A percentile compares a stretch with the other conserved stretches of the same genome.
phyloP scores from a whole-genome alignment of 1,139 yeast genomes.

The Blastobotrys ciferrii region DNA sequence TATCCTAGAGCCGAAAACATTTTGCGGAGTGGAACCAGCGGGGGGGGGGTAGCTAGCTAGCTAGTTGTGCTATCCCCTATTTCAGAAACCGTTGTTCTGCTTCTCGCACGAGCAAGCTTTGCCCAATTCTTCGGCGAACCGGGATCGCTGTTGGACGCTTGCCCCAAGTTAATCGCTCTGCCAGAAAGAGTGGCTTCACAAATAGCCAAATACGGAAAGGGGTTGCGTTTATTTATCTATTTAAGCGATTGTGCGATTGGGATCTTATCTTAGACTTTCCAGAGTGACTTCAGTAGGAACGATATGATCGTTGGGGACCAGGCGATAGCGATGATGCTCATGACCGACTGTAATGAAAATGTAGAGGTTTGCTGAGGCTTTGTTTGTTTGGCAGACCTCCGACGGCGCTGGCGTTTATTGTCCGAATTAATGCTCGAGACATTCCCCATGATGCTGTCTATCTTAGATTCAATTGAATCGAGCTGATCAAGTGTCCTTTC shows the following conservation, averaged over 20 bases:
- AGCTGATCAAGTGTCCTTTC: background rate
- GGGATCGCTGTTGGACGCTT: too few relatives aligned
- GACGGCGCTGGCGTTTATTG: background rate
- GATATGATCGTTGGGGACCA: constrained; percentile 4
- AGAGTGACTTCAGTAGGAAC: background rate
- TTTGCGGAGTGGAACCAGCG: too few relatives aligned
- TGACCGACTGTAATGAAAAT: background rate
- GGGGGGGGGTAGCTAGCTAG: too few relatives aligned
- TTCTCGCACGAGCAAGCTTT: too few relatives aligned
- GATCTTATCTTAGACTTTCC: background rate
- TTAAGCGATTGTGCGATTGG: background rate
- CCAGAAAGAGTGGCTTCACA: background rate
- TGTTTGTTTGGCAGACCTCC: background rate
- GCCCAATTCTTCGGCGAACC: too few relatives aligned
- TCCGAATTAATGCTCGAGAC: background rate
- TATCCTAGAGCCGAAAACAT: too few relatives aligned
- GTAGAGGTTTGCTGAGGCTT: background rate
- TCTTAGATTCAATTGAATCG: background rate
- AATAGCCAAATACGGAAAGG: background rate
- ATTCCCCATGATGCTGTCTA: background rate
- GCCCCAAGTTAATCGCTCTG: too few relatives aligned
- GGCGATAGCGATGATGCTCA: constrained; percentile 2
- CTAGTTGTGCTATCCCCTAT: too few relatives aligned
- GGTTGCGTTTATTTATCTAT: background rate
- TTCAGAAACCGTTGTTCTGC: too few relatives aligned